phyloP scores from a whole-genome alignment of 805 yeast genomes.

The Candida railenensis region DNA sequence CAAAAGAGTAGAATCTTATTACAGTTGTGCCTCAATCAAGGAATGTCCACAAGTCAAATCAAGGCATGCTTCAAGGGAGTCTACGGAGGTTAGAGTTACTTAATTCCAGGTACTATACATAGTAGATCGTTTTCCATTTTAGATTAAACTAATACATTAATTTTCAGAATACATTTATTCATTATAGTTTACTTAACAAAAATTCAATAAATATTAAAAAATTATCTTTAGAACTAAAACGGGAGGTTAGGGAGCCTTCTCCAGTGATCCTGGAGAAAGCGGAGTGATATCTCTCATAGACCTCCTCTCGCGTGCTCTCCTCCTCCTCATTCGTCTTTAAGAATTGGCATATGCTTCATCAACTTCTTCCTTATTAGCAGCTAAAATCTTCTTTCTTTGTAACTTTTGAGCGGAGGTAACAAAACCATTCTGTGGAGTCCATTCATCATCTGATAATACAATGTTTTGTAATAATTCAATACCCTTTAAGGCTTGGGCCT shows the following conservation, averaged over 20 bases:
- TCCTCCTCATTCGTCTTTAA: conserved; percentile 4
- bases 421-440: conserved; percentile 96
- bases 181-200: background rate
- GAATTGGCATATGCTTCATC: conserved; percentile 53
- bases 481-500: conserved; percentile 75
- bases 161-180: background rate
- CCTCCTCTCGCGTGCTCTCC: background rate
- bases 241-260: background rate
- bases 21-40: conserved; percentile 52
- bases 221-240: background rate
- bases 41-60: conserved; percentile 38
- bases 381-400: conserved; percentile 87
- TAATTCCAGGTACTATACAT: background rate
- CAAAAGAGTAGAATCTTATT: conserved; percentile 60
- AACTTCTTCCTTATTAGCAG: conserved; percentile 63
- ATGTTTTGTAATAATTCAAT: conserved; percentile 82
- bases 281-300: background rate
- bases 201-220: conserved; percentile 1
- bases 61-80: conserved; percentile 48
- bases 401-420: conserved; percentile 96
- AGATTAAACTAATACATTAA: background rate
- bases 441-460: conserved; percentile 81
- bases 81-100: conserved; percentile 44
- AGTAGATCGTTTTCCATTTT: background rate
- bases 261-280: background rate